Evolutionary conservation across 2,329 filamentous ascomycete species (phyloP).

Genomic region (Uncinocarpus reesii): DNA sequence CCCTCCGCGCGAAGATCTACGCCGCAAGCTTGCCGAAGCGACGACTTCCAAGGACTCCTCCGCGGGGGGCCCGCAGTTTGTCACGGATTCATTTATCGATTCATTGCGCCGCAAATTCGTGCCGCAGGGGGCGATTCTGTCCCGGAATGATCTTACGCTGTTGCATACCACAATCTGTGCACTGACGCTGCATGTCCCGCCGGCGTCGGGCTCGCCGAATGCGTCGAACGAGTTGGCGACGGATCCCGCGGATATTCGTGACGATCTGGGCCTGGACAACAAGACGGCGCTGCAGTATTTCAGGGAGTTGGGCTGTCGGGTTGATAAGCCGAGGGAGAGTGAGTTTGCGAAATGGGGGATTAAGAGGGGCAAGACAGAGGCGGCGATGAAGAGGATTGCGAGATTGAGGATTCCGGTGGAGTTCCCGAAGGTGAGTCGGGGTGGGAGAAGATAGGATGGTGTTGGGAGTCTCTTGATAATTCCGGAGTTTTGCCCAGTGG

Average conservation of each 20-base stretch:
- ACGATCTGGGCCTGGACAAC: slow-evolving; percentile 35
- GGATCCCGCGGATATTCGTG: slow-evolving; percentile 37
- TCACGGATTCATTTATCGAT: slow-evolving; percentile 34
- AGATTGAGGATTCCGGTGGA: slow-evolving; percentile 66
- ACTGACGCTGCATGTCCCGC: slow-evolving; percentile 38
- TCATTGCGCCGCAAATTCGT: slow-evolving; percentile 35
- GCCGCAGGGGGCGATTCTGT: slow-evolving; percentile 28
- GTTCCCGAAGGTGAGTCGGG: slow-evolving; percentile 58
- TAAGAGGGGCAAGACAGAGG: slow-evolving; percentile 53
- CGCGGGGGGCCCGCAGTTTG: slow-evolving; percentile 18
- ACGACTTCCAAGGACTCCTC: slow-evolving; percentile 15
- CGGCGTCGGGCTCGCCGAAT: slow-evolving; percentile 30
- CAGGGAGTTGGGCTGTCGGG: slow-evolving; percentile 38
- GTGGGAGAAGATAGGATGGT: slow-evolving; percentile 20
- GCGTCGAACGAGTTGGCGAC: slow-evolving; percentile 35
- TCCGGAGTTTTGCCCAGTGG: no score
- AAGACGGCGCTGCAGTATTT: slow-evolving; percentile 32
- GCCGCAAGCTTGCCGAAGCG: slow-evolving; percentile 28
- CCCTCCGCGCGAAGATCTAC: slow-evolving; percentile 33
- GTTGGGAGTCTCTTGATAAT: background rate
- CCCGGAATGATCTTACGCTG: slow-evolving; percentile 33
- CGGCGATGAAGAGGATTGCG: slow-evolving; percentile 47
- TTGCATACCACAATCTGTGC: slow-evolving; percentile 40
- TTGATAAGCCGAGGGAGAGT: slow-evolving; percentile 33
- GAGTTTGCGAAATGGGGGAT: slow-evolving; percentile 36